These are phyloP conservation scores for Candida yuanshanica DNA, from an alignment of 805 yeast genomes.

Conservation along the genomic window DNA sequence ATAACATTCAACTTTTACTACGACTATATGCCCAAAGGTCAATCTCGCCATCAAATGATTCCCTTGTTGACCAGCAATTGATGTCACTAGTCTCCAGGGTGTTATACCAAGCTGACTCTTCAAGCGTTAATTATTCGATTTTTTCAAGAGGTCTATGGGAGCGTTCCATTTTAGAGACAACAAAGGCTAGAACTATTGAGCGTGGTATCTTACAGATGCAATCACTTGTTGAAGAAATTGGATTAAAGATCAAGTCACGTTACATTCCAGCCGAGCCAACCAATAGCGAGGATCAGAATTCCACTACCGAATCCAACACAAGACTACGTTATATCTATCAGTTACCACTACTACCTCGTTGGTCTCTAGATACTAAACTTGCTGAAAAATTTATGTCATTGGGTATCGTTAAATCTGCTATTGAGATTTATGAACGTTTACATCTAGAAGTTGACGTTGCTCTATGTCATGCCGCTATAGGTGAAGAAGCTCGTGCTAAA, in stretches of 20 bases:
- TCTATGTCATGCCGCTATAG: slow-evolving; percentile 82
- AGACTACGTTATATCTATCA: slow-evolving; percentile 69
- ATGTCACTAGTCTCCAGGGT: slow-evolving; percentile 70
- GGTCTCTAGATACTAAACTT: slow-evolving; percentile 75
- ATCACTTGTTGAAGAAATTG: slow-evolving; percentile 83
- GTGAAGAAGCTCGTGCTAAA: slow-evolving; percentile 63
- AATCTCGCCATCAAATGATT: slow-evolving; percentile 65
- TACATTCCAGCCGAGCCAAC: slow-evolving; percentile 38
- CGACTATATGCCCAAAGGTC: slow-evolving; percentile 58
- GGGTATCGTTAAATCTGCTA: slow-evolving; percentile 81
- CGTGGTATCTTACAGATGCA: slow-evolving; percentile 93
- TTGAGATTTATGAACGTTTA: slow-evolving; percentile 80
- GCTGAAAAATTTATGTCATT: slow-evolving; percentile 85
- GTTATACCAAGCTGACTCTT: slow-evolving; percentile 41
- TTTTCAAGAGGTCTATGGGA: slow-evolving; percentile 86
- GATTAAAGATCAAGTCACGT: slow-evolving; percentile 55
- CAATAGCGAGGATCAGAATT: slow-evolving; percentile 18
- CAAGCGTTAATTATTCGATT: slow-evolving; percentile 62
- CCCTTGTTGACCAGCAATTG: slow-evolving; percentile 78
- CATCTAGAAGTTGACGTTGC: slow-evolving; percentile 79
- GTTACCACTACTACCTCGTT: slow-evolving; percentile 72
- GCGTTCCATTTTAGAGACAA: slow-evolving; percentile 77
- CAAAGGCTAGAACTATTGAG: slow-evolving; percentile 80
- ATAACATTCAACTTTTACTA: slow-evolving; percentile 67
- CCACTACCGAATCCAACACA: slow-evolving; percentile 27